Conservation (phyloP, 495 filamentous ascomycete species). For the Xylaria castorea region DNA sequence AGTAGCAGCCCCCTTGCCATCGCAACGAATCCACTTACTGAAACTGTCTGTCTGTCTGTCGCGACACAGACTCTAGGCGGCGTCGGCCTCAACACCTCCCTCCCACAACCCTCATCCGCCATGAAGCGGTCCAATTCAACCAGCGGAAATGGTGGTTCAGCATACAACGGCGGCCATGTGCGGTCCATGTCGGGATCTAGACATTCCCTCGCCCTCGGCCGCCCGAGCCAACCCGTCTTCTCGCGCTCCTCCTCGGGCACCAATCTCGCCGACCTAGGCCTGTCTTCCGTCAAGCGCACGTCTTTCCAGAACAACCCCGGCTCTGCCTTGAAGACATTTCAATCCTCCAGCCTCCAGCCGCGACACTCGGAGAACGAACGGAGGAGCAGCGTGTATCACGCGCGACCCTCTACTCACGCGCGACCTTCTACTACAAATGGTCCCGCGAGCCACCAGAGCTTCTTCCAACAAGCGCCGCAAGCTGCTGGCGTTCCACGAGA, state of each 20-base stretch:
- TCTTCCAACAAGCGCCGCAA: slow-evolving; percentile 84
- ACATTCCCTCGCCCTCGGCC: slow-evolving; percentile 79
- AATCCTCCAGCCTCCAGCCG: slow-evolving; percentile 49
- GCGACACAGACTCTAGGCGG: slow-evolving; percentile 72
- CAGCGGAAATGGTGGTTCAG: slow-evolving; percentile 54
- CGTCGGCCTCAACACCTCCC: slow-evolving; percentile 77
- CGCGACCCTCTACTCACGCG: slow-evolving; percentile 65
- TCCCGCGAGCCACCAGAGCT: slow-evolving; percentile 73
- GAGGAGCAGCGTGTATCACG: slow-evolving; percentile 87
- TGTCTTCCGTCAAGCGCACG: slow-evolving; percentile 85
- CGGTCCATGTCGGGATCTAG: slow-evolving; percentile 82
- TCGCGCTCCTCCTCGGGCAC: slow-evolving; percentile 80
- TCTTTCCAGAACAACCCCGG: slow-evolving; percentile 80
- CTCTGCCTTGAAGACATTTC: slow-evolving; percentile 58
- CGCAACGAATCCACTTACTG: slow-evolving; percentile 33
- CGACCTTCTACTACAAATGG: slow-evolving; percentile 62
- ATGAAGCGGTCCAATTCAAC: slow-evolving; percentile 93
- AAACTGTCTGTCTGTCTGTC: slow-evolving; percentile 23
- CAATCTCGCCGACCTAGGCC: slow-evolving; percentile 75
- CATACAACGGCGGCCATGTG: slow-evolving; percentile 66
- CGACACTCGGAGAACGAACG: slow-evolving; percentile 64
- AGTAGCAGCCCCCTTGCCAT: slow-evolving; percentile 19
- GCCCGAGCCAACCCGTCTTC: slow-evolving; percentile 85
- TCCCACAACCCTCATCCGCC: slow-evolving; percentile 91
- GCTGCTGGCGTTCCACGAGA: slow-evolving; percentile 82